Evolutionary conservation across 306 rosid species (phyloP).

Genomic region (Adenanthera pavonina): DNA sequence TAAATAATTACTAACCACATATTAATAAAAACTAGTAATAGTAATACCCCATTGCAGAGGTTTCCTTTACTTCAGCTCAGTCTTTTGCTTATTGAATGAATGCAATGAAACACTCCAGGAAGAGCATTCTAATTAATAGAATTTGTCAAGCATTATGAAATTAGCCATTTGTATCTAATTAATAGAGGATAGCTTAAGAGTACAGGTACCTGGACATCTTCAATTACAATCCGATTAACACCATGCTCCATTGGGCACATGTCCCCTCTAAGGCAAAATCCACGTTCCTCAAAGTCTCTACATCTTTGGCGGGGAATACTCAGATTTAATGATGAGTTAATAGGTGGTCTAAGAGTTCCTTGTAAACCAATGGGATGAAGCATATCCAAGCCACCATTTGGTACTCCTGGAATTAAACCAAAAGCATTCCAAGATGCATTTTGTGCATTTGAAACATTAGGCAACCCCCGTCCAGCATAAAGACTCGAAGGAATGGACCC

Average conservation of each 20-base stretch:
- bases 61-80: not conserved
- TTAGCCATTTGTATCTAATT: slow-evolving; percentile 11
- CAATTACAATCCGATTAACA: slow-evolving; percentile 92
- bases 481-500: slow-evolving; percentile 77
- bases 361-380: slow-evolving; percentile 88
- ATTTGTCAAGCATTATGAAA: slow-evolving; percentile 22
- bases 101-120: slow-evolving; percentile 28
- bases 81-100: slow-evolving; percentile 13
- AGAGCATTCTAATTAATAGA: not conserved
- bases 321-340: slow-evolving; percentile 77
- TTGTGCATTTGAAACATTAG: slow-evolving; percentile 84
- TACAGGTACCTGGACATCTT: slow-evolving; percentile 91
- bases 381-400: slow-evolving; percentile 84
- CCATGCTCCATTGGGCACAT: slow-evolving; percentile 99
- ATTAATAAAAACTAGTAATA: not conserved
- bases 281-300: slow-evolving; percentile 99
- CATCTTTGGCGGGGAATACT: slow-evolving; percentile 88
- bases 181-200: slow-evolving; percentile 26
- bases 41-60: not conserved
- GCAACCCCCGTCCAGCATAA: slow-evolving; percentile 78
- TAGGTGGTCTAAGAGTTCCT: slow-evolving; percentile 83
- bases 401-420: slow-evolving; percentile 82
- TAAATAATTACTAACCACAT: not conserved
- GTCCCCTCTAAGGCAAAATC: slow-evolving; percentile 98
- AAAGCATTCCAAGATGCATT: slow-evolving; percentile 86